phyloP scores from a whole-genome alignment of 2,329 filamentous ascomycete species.

The Trichophyton schoenleinii region DNA sequence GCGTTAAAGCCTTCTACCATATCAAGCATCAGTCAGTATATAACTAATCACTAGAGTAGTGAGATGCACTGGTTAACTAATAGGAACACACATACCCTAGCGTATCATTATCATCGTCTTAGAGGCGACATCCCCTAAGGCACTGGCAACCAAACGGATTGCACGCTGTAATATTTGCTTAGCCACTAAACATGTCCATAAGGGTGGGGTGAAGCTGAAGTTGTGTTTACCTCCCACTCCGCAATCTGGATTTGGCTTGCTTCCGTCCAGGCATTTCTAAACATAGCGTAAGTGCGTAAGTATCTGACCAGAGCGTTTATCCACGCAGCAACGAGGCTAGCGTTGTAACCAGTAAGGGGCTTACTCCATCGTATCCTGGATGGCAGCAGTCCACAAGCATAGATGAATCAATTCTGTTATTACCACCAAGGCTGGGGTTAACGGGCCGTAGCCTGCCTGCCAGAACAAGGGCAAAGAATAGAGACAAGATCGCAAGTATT shows the following conservation, averaged over 20 bases:
- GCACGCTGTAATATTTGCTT: background rate
- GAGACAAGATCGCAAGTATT: background rate
- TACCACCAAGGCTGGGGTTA: background rate
- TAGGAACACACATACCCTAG: background rate
- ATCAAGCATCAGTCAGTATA: background rate
- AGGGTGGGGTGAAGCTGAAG: background rate
- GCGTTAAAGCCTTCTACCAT: background rate
- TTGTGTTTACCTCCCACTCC: background rate
- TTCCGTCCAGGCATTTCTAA: background rate
- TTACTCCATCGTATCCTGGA: background rate
- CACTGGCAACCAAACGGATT: constrained; percentile 1
- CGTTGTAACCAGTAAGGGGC: background rate
- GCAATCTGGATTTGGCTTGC: background rate
- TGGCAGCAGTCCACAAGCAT: background rate
- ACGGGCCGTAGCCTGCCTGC: background rate
- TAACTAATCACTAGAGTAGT: background rate
- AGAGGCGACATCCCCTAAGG: background rate
- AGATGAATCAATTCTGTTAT: background rate
- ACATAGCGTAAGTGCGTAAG: background rate
- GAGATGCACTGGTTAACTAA: background rate
- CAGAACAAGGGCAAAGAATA: background rate
- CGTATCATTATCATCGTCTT: background rate
- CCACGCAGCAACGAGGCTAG: background rate
- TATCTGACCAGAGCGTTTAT: background rate
- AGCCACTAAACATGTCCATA: background rate